phyloP scores from a whole-genome alignment of 2,329 filamentous ascomycete species.

The Ophiosphaerella narmari region DNA sequence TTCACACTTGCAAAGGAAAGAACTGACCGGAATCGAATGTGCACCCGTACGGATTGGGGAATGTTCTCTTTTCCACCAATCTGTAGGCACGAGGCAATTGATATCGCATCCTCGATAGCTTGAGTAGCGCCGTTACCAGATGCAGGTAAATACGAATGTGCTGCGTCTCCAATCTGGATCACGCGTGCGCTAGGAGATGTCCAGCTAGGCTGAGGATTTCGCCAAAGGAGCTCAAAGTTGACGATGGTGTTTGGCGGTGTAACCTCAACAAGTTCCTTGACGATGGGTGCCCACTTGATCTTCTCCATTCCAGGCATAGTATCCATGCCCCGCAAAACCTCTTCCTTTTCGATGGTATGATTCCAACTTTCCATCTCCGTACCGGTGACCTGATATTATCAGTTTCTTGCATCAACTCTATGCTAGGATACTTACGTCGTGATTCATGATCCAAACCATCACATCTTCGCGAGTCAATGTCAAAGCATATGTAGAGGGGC shows the following conservation, averaged over 20 bases:
- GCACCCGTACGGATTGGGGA: slow-evolving; percentile 46
- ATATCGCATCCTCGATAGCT: slow-evolving; percentile 54
- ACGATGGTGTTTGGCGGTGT: slow-evolving; percentile 55
- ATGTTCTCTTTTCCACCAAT: slow-evolving; percentile 49
- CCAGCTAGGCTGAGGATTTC: slow-evolving; percentile 53
- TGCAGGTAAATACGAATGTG: slow-evolving; percentile 53
- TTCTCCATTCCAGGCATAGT: slow-evolving; percentile 48
- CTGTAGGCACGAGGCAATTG: slow-evolving; percentile 53
- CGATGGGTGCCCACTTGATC: slow-evolving; percentile 51
- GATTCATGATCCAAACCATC: slow-evolving; percentile 58
- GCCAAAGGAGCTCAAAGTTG: slow-evolving; percentile 56
- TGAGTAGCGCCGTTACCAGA: slow-evolving; percentile 54
- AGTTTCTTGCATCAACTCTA: slow-evolving; percentile 1
- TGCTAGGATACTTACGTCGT: slow-evolving; percentile 42
- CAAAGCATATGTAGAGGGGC: slow-evolving; percentile 51
- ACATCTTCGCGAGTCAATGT: slow-evolving; percentile 53
- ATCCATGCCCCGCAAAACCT: slow-evolving; percentile 53
- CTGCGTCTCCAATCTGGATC: slow-evolving; percentile 52
- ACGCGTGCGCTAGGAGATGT: slow-evolving; percentile 50
- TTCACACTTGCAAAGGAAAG: neutral
- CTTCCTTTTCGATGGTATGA: slow-evolving; percentile 52
- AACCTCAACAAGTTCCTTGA: slow-evolving; percentile 51
- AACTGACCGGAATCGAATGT: slow-evolving; percentile 49
- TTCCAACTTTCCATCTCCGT: slow-evolving; percentile 53
- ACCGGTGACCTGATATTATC: slow-evolving; percentile 46